These are phyloP conservation scores for Periconia macrospinosa DNA, from an alignment of 2,329 filamentous ascomycete species.

Conservation along the genomic window DNA sequence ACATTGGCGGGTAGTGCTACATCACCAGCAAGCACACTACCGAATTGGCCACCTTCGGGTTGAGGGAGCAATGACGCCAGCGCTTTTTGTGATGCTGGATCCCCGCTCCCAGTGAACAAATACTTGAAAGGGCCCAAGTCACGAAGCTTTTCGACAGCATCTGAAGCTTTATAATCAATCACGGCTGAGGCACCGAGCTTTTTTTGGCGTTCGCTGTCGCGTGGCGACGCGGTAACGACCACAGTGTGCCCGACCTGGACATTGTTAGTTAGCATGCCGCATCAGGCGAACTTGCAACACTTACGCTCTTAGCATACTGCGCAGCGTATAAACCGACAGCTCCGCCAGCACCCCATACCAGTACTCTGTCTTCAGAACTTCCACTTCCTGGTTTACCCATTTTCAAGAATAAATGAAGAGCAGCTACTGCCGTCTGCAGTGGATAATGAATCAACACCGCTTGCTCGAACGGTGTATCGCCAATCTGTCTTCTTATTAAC, in stretches of 20 bases:
- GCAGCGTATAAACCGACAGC: conserved; percentile 30
- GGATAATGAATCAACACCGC: conserved; percentile 27
- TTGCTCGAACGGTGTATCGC: conserved; percentile 27
- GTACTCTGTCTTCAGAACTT: conserved; percentile 22
- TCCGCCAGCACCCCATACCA: conserved; percentile 32
- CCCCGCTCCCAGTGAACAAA: conserved; percentile 29
- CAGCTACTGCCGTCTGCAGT: conserved; percentile 30
- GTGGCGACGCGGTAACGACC: conserved; percentile 26
- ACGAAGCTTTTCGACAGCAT: conserved; percentile 23
- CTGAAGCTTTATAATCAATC: conserved; percentile 29
- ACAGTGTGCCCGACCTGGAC: conserved; percentile 29
- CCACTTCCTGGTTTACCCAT: conserved; percentile 24
- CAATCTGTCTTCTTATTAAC: conserved; percentile 21
- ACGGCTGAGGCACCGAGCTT: conserved; percentile 24
- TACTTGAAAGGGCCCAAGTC: conserved; percentile 27
- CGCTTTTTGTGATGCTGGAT: conserved; percentile 25
- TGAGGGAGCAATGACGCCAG: conserved; percentile 21
- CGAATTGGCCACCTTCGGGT: conserved; percentile 22
- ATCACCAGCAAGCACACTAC: conserved; percentile 22
- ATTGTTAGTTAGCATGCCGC: conserved; percentile 10
- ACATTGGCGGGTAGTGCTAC: conserved; percentile 26
- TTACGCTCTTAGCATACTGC: conserved; percentile 27
- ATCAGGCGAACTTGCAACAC: neutral
- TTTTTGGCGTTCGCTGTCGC: conserved; percentile 24
- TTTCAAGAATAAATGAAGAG: conserved; percentile 29